A percentile compares a stretch with the other conserved stretches of the same genome.
Evolutionary conservation across 2,329 filamentous ascomycete species (phyloP).

Genomic region (Arthroderma sp.): DNA sequence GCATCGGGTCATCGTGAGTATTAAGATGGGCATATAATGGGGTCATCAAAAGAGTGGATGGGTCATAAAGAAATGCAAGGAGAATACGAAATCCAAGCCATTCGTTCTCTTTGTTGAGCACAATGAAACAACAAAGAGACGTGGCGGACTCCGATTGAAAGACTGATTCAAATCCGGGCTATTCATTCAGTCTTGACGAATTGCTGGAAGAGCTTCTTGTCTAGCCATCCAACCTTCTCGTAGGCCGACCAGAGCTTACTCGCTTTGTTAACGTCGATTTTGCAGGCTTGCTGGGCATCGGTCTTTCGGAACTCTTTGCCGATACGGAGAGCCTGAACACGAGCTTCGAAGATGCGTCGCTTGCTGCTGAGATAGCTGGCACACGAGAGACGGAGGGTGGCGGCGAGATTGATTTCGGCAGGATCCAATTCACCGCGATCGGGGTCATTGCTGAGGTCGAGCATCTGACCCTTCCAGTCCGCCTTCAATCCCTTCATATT

Average conservation of each 20-base stretch:
- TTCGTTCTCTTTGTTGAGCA: too few species aligned
- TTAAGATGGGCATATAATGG: too few species aligned
- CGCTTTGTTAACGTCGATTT: slow-evolving; percentile 96
- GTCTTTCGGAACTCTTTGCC: slow-evolving; percentile 88
- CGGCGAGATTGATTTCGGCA: slow-evolving; percentile 64
- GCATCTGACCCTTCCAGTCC: slow-evolving; percentile 71
- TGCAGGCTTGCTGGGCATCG: slow-evolving; percentile 89
- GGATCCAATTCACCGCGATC: slow-evolving; percentile 58
- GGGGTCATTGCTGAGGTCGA: slow-evolving; percentile 63
- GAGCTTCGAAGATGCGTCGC: slow-evolving; percentile 72
- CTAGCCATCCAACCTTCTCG: slow-evolving; percentile 74
- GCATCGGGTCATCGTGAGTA: too few species aligned
- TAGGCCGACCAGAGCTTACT: slow-evolving; percentile 85
- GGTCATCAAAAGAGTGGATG: too few species aligned
- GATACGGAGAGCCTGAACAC: slow-evolving; percentile 51
- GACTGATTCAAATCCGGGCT: too few species aligned
- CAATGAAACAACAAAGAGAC: too few species aligned
- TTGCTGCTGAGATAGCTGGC: slow-evolving; percentile 87
- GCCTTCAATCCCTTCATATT: slow-evolving; percentile 63
- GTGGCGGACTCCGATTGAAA: too few species aligned
- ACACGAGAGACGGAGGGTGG: slow-evolving; percentile 68
- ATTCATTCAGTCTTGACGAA: slow-evolving; percentile 16
- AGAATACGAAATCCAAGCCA: too few species aligned
- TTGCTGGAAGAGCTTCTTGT: slow-evolving; percentile 38
- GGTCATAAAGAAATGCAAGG: too few species aligned